Base-by-base conservation (phyloP, 2,329 filamentous ascomycete species). In the Blastomyces silverae region DNA sequence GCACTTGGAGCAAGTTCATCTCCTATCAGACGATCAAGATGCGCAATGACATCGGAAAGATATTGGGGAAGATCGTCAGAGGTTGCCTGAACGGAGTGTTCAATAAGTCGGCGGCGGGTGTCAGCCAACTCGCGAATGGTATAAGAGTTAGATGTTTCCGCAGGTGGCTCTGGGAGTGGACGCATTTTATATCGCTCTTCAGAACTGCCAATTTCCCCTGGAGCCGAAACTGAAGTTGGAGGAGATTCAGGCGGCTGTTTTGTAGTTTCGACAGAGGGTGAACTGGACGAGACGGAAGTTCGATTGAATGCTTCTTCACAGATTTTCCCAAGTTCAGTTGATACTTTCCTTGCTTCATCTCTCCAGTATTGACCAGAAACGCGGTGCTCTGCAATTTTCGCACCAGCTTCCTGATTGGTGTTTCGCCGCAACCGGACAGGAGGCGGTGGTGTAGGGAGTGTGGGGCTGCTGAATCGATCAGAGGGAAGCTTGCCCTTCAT, bases 291-390 rank as follows among this genome's bases (percentile, higher is more conserved):
- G 28, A 83, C 76, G 0, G 82, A 88, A 64, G 79, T 83, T 70
- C 89, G 87, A 72, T 91, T 92, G 79, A 97, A 97, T 0, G 92
- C 92, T 71, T 94, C 90, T 72, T 97, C 92, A 72, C 92, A 95
- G 65, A 94, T 90, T 75, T 91, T 91, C 61, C 91, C 91, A 67
- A 97, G 87, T 71, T 91, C 91, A 70, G 85, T 86, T 70, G 91
- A 96, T 65, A 95, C 89, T 70, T 93, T 88, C 7, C 91, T 84
- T 63, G 94, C 84, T 73, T 96, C 92, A 65, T 92, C 91, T 70
- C 85, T 87, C 76, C 86, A 88, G 59, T 81, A 79, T 50, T 83
- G 79, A 64, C 78, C 81, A 0, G 79, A 70, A 6, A 74, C 72
- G 2, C 73, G 71, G 20, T 80, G 56, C 73, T 81, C 73, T 73